A percentile compares a stretch with the other conserved stretches of the same genome.
These are phyloP conservation scores for Apocynum venetum DNA, from an alignment of 257 asterid species.

Conservation along the genomic window DNA sequence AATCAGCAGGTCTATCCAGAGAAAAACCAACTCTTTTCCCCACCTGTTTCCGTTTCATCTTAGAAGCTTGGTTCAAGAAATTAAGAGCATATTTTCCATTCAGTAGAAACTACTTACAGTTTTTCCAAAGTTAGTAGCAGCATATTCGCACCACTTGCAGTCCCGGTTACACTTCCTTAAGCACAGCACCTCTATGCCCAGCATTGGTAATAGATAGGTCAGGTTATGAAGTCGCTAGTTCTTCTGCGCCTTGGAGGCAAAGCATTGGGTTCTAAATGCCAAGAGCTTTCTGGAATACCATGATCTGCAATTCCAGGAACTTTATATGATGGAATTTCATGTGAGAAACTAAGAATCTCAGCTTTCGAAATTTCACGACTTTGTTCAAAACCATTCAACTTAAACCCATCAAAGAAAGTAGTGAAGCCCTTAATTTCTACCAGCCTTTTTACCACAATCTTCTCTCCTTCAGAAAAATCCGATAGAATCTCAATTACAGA, in stretches of 20 bases:
- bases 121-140: neutral
- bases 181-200: neutral
- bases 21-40: neutral
- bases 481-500: conserved; percentile 19
- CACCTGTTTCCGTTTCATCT: neutral
- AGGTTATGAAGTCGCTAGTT: neutral
- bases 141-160: neutral
- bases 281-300: conserved; percentile 24
- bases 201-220: neutral
- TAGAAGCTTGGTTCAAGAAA: neutral
- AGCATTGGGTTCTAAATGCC: conserved; percentile 26
- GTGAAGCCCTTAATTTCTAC: conserved; percentile 16
- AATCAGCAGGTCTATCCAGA: neutral
- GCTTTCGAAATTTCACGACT: conserved; percentile 15
- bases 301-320: conserved; percentile 16
- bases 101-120: neutral
- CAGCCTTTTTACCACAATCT: conserved; percentile 15
- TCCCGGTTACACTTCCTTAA: neutral
- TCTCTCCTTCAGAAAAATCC: conserved; percentile 14
- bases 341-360: conserved; percentile 22
- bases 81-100: neutral
- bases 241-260: conserved; percentile 18
- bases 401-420: conserved; percentile 17
- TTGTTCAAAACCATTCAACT: conserved; percentile 16
- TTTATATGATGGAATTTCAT: conserved; percentile 13